Evolutionary conservation across 1,284 basidiomycete genomes (phyloP).

Genomic region (Moesziomyces parantarcticus): DNA sequence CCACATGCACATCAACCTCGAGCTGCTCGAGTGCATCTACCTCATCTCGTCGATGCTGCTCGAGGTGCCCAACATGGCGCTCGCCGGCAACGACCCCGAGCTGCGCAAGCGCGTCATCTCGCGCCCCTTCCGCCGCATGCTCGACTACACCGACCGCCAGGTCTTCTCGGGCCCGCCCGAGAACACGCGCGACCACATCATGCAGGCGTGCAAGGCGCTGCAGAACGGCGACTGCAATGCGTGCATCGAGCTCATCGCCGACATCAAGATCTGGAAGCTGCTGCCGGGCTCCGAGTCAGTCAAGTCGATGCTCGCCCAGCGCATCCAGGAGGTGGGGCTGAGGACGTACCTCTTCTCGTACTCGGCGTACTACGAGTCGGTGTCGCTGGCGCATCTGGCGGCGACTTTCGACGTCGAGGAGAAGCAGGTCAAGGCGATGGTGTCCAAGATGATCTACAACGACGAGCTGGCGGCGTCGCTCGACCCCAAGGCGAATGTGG

Average conservation of each 20-base stretch:
- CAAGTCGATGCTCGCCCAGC: conserved; percentile 93
- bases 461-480: conserved; percentile 94
- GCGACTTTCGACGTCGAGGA: conserved; percentile 86
- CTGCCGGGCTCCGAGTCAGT: conserved; percentile 88
- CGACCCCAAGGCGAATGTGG: conserved; percentile 85
- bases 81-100: conserved; percentile 91
- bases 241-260: conserved; percentile 89
- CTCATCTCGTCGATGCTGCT: conserved; percentile 98
- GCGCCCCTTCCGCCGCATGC: conserved; percentile 91
- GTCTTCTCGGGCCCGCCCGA: conserved; percentile 98
- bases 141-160: conserved; percentile 97
- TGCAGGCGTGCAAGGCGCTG: conserved; percentile 97
- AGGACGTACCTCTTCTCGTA: conserved; percentile 99
- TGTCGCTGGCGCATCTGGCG: conserved; percentile 87
- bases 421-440: conserved; percentile 85
- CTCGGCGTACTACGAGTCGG: conserved; percentile 89
- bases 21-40: conserved; percentile 96
- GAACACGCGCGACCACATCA: conserved; percentile 97
- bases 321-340: conserved; percentile 97
- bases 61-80: conserved; percentile 93
- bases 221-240: conserved; percentile 97
- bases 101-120: conserved; percentile 80
- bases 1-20: conserved; percentile 99
- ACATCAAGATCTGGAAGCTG: conserved; percentile 97
- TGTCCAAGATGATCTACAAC: conserved; percentile 99